phyloP scores from a whole-genome alignment of 2,329 filamentous ascomycete genomes.

The Penicillium sp. region DNA sequence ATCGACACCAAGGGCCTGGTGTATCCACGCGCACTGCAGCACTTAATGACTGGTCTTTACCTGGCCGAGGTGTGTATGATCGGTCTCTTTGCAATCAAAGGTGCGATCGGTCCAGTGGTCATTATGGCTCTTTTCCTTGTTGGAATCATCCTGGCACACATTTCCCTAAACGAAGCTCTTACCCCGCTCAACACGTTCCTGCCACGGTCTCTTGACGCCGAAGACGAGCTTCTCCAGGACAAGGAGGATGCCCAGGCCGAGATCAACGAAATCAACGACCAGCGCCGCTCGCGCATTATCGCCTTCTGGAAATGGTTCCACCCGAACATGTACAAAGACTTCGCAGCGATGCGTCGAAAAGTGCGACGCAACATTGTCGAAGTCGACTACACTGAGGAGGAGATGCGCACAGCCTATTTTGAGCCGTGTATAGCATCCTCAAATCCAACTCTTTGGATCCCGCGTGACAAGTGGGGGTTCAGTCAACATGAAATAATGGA shows the following conservation, averaged over 20 bases:
- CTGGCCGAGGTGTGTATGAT: constrained; percentile 78
- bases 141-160: constrained; percentile 69
- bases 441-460: constrained; percentile 72
- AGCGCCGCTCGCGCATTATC: constrained; percentile 20
- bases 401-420: constrained; percentile 63
- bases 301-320: constrained; percentile 50
- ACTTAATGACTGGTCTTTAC: constrained; percentile 78
- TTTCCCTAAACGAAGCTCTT: constrained; percentile 48
- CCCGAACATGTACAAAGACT: constrained; percentile 71
- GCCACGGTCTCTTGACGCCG: constrained; percentile 61
- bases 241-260: constrained; percentile 28
- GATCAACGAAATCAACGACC: constrained; percentile 20
- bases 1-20: constrained; percentile 85
- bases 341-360: constrained; percentile 63
- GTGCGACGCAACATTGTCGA: constrained; percentile 56
- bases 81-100: constrained; percentile 70
- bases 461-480: constrained; percentile 66
- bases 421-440: constrained; percentile 62
- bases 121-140: constrained; percentile 70
- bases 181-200: constrained; percentile 56
- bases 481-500: constrained; percentile 71
- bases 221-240: constrained; percentile 46
- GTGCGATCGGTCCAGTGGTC: constrained; percentile 61
- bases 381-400: constrained; percentile 57
- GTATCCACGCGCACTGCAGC: constrained; percentile 78